Base-by-base conservation (phyloP, 768 basidiomycete species). In the Plicaturopsis crispa region DNA sequence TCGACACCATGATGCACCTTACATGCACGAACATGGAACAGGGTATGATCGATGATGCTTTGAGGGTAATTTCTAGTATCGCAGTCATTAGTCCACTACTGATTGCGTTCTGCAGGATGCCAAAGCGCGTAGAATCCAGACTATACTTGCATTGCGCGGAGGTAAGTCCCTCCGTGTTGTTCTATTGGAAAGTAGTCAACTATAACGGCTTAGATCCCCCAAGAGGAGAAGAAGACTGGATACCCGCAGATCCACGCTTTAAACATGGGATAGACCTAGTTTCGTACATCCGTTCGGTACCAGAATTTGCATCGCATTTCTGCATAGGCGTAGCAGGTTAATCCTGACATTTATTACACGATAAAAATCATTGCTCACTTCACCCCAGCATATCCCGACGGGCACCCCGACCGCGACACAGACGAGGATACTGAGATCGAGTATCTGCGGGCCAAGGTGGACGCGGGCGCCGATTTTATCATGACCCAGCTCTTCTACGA, bases 401-500 rank as follows among this genome's bases (percentile, higher is more conserved):
- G 89, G 1, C 83, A 92, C 51, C 64, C 81, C 2, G 88, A 85
- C 47, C 69, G 66, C 28, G 55, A 62, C 6, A 55, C 65, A 3
- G 67, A 70, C 38, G 79, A 81, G 51, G 80, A 83, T 37, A 57
- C 63, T 30, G 74, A 84, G 50, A 61, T 98, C 13, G 64, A 72
- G 2, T 67, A 79, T 49, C 67, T 99, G 40, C 88, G 85, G 56
- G 70, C 72, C 31, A 99, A 98, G 57, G 80, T 96, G 26, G 83
- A 94, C 49, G 91, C 88, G 0, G 96, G 96, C 12, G 94, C 94
- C 2, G 87, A 97, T 51, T 98, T 90, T 55, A 87, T 99, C 43
- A 69, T 98, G 36, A 98, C 96, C 0, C 96, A 99, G 51, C 68
- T 98, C 5, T 99, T 99, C 61, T 99, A 98, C 61, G 94, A 99